These are phyloP conservation scores for Epichloe glyceriae DNA, from an alignment of 2,329 filamentous ascomycete species.

Conservation along the genomic window DNA sequence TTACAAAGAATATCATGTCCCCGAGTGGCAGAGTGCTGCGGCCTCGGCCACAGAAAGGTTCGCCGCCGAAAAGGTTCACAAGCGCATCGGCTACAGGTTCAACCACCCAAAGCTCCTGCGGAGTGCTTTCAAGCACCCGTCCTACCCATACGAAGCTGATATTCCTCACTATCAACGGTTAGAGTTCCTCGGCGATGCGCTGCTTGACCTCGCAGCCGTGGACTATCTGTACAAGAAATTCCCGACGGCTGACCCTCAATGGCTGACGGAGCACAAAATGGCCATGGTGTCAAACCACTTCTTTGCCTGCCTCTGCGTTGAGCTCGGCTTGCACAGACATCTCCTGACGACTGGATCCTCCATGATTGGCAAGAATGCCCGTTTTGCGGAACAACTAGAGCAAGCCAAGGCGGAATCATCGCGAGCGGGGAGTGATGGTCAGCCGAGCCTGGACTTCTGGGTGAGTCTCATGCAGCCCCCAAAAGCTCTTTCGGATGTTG, in stretches of 20 bases:
- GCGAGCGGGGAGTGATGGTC: conserved; percentile 12
- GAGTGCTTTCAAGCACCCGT: conserved; percentile 81
- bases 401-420: conserved; percentile 30
- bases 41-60: conserved; percentile 55
- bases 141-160: conserved; percentile 59
- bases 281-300: conserved; percentile 99
- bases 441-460: conserved; percentile 52
- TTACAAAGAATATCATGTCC: conserved; percentile 51
- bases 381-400: conserved; percentile 46
- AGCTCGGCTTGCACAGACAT: conserved; percentile 64
- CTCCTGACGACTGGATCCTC: conserved; percentile 41
- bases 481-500: conserved; percentile 68
- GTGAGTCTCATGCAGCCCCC: conserved; percentile 48
- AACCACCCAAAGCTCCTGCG: conserved; percentile 61
- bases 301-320: conserved; percentile 66
- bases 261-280: conserved; percentile 98
- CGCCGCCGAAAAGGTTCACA: conserved; percentile 50
- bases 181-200: conserved; percentile 81
- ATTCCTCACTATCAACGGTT: conserved; percentile 82
- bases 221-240: conserved; percentile 68
- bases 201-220: conserved; percentile 77
- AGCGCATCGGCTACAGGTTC: conserved; percentile 51
- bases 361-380: conserved; percentile 30
- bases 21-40: conserved; percentile 53
- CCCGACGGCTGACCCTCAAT: conserved; percentile 76